These are phyloP conservation scores for Cyanodermella asteris DNA, from an alignment of 2,329 filamentous ascomycete genomes.

Conservation along the genomic window DNA sequence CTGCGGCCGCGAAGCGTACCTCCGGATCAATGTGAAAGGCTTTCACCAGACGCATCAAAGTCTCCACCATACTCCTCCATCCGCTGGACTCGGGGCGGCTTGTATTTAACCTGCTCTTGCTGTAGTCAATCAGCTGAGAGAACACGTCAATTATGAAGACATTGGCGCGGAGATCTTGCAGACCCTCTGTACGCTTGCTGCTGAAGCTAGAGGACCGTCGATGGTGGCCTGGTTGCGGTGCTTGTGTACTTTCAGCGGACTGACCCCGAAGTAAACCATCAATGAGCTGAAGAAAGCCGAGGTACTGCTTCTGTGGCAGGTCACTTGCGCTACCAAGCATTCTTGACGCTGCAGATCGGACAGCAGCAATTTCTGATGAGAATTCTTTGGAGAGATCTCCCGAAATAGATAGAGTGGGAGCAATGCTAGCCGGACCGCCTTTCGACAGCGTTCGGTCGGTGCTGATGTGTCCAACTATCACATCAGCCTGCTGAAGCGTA, in stretches of 20 bases:
- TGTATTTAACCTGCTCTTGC: too few relatives aligned
- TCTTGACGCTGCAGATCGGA: constrained; percentile 67
- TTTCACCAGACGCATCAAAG: constrained; percentile 27
- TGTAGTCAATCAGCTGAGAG: too few relatives aligned
- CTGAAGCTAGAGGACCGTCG: too few relatives aligned
- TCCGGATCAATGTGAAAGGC: constrained; percentile 17
- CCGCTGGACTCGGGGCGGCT: too few relatives aligned
- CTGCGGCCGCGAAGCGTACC: constrained; percentile 26
- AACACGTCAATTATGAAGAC: too few relatives aligned
- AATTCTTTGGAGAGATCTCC: constrained; percentile 52
- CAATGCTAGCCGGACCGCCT: constrained; percentile 7
- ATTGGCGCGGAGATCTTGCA: too few relatives aligned
- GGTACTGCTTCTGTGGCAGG: constrained; percentile 65
- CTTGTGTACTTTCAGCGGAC: constrained; percentile 8
- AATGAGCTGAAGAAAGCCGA: constrained; percentile 53
- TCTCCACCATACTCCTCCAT: constrained; percentile 46
- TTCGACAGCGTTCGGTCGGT: too few relatives aligned
- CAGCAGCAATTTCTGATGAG: constrained; percentile 60
- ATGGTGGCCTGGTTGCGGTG: too few relatives aligned
- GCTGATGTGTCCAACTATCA: too few relatives aligned
- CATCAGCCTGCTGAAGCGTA: constrained; percentile 78
- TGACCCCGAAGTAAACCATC: constrained; percentile 42
- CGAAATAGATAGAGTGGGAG: constrained; percentile 26
- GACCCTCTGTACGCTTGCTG: constrained; percentile 6
- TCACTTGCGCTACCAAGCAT: constrained; percentile 82